These are phyloP conservation scores for Botrytis elliptica DNA, from an alignment of 2,329 filamentous ascomycete genomes.

Conservation along the genomic window DNA sequence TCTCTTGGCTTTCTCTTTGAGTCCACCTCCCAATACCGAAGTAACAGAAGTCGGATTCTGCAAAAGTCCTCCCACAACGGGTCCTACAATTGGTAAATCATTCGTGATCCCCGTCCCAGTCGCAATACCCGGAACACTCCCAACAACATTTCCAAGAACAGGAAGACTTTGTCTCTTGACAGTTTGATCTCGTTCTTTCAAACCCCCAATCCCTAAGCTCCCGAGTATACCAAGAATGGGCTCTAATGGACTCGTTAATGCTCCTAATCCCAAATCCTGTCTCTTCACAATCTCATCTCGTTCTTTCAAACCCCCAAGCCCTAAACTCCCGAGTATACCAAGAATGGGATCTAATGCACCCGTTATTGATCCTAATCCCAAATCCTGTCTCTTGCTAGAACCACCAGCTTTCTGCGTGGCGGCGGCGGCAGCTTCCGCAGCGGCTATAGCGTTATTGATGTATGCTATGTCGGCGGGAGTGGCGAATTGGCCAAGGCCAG, in stretches of 20 bases:
- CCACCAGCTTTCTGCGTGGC: not conserved
- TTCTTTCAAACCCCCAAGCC: not conserved
- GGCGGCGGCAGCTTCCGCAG: not conserved
- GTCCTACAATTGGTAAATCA: not conserved
- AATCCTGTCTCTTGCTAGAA: not conserved
- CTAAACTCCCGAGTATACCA: not conserved
- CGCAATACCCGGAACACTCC: not conserved
- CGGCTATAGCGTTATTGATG: not conserved
- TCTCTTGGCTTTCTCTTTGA: not conserved
- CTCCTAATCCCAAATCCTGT: not conserved
- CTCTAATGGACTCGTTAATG: too few species aligned
- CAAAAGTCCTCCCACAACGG: not conserved
- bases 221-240: not conserved
- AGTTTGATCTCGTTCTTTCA: conserved; percentile 3
- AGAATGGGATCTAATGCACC: not conserved
- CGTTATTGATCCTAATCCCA: not conserved
- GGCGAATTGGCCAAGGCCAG: not conserved
- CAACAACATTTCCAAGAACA: not conserved
- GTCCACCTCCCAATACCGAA: not conserved
- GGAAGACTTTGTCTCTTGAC: not conserved
- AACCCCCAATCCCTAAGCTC: not conserved
- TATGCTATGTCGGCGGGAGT: not conserved
- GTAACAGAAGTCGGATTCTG: not conserved
- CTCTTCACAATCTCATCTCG: not conserved
- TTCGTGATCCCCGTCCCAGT: not conserved